Conservation (phyloP, 2,329 filamentous ascomycete genomes). For the Aspergillus pseudonomiae region DNA sequence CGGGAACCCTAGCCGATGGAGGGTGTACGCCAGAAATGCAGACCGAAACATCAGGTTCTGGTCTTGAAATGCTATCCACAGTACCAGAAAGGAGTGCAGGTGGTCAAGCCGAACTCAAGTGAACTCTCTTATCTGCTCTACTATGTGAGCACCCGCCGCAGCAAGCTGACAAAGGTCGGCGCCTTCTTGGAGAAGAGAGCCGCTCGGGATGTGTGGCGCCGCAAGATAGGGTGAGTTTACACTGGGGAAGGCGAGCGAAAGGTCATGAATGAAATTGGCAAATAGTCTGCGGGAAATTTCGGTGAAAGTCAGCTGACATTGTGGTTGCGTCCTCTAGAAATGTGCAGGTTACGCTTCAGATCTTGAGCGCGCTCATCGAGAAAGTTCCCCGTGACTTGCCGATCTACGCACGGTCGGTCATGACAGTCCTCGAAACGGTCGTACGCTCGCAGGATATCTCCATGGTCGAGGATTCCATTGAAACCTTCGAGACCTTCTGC, state of each 20-base stretch:
- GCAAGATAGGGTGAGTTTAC: slow-evolving; percentile 74
- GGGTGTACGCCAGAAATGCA: slow-evolving; percentile 63
- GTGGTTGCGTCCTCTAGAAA: slow-evolving; percentile 59
- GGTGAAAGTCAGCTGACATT: slow-evolving; percentile 7
- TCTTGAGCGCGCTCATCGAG: slow-evolving; percentile 87
- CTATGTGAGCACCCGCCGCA: slow-evolving; percentile 90
- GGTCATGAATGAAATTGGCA: background rate
- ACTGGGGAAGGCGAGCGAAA: background rate
- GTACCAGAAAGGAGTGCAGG: slow-evolving; percentile 85
- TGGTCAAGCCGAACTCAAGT: slow-evolving; percentile 93
- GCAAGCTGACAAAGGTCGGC: slow-evolving; percentile 95
- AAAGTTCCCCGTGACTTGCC: slow-evolving; percentile 89
- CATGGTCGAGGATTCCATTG: slow-evolving; percentile 87
- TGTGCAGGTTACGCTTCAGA: slow-evolving; percentile 92
- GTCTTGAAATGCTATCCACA: slow-evolving; percentile 96
- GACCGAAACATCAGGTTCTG: slow-evolving; percentile 95
- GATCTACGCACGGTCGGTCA: slow-evolving; percentile 81
- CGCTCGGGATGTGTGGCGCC: slow-evolving; percentile 85
- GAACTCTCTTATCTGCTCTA: slow-evolving; percentile 96
- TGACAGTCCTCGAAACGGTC: slow-evolving; percentile 81
- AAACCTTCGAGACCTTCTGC: slow-evolving; percentile 87
- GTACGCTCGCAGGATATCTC: slow-evolving; percentile 84
- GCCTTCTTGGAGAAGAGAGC: slow-evolving; percentile 94
- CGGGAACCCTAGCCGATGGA: slow-evolving; percentile 48
- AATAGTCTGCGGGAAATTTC: background rate